phyloP scores from a whole-genome alignment of 164 flowering plant species.

The Protea cynaroides region DNA sequence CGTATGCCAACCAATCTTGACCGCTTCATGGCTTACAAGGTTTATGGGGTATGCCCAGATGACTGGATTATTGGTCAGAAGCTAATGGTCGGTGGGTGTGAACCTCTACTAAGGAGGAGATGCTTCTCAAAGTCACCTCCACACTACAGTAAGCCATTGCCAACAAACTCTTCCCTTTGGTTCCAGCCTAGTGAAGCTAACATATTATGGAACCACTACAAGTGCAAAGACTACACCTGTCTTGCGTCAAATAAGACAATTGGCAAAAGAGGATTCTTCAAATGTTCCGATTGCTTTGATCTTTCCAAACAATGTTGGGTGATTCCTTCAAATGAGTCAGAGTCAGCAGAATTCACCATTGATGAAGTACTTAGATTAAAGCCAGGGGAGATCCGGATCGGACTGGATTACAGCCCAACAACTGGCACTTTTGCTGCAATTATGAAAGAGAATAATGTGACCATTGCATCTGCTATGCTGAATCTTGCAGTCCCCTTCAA shows the following conservation, averaged over 20 bases:
- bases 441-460: conserved; percentile 36
- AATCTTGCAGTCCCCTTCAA: conserved; percentile 42
- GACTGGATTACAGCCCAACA: conserved; percentile 36
- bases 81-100: conserved; percentile 32
- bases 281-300: conserved; percentile 37
- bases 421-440: conserved; percentile 42
- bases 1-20: conserved; percentile 15
- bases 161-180: conserved; percentile 32
- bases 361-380: conserved; percentile 31
- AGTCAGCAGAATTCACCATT: conserved; percentile 30
- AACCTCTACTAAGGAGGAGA: conserved; percentile 35
- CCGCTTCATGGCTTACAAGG: conserved; percentile 30
- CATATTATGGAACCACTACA: conserved; percentile 32
- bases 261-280: conserved; percentile 32
- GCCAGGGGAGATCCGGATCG: conserved; percentile 36
- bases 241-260: conserved; percentile 23
- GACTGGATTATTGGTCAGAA: conserved; percentile 35
- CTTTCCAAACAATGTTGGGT: conserved; percentile 26
- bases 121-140: conserved; percentile 37
- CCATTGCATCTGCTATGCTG: conserved; percentile 31
- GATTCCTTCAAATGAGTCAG: conserved; percentile 14
- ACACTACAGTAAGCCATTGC: conserved; percentile 23
- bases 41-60: conserved; percentile 29
- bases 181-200: conserved; percentile 22
- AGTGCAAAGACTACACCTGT: conserved; percentile 35